Evolutionary conservation across 2,329 filamentous ascomycete genomes (phyloP).

Genomic region (Hymenoscyphus repandus): DNA sequence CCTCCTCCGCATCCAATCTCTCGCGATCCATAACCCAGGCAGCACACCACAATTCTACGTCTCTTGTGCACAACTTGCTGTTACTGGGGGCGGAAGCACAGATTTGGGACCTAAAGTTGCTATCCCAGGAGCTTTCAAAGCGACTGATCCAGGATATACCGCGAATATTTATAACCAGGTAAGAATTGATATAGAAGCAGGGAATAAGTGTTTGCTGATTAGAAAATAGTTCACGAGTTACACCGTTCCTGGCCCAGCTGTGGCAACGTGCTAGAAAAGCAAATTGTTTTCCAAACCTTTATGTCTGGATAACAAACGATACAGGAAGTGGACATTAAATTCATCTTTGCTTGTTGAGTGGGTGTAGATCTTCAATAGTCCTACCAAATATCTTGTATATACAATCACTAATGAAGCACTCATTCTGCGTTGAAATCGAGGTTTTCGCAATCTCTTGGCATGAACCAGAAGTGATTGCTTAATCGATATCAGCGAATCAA

Average conservation of each 20-base stretch:
- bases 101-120: constrained; percentile 20
- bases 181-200: not conserved
- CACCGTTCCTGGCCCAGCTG: constrained; percentile 14
- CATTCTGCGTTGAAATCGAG: no score
- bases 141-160: constrained; percentile 21
- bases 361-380: no score
- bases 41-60: constrained; percentile 17
- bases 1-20: constrained; percentile 32
- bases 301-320: no score
- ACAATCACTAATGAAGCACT: no score
- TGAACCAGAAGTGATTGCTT: no score
- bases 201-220: not conserved
- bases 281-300: not conserved
- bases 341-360: no score
- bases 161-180: constrained; percentile 31
- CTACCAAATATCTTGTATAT: no score
- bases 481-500: no score
- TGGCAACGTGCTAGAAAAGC: constrained; percentile 7
- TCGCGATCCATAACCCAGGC: constrained; percentile 20
- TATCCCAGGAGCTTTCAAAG: constrained; percentile 22
- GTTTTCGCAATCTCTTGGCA: no score
- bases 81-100: constrained; percentile 19
- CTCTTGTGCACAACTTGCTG: constrained; percentile 14
- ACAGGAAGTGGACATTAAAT: no score
- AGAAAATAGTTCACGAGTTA: constrained; percentile 11